Conservation (phyloP, 495 filamentous ascomycete genomes). For the Penicillium arizonense region DNA sequence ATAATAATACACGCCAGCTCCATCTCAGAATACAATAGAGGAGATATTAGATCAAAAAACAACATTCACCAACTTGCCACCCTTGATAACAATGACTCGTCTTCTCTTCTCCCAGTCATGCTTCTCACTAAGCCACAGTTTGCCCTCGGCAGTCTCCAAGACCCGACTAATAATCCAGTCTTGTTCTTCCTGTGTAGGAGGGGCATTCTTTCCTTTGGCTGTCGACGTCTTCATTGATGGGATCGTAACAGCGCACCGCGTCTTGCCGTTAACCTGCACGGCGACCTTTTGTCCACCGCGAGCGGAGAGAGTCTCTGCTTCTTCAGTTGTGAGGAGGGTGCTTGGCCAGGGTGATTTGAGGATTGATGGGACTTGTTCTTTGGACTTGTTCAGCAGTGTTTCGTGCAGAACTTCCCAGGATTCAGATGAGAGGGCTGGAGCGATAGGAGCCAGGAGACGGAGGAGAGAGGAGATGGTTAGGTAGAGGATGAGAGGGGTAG, state of each 20-base stretch:
- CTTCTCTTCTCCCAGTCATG: slow-evolving; percentile 47
- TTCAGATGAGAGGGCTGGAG: slow-evolving; percentile 76
- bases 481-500: slow-evolving; percentile 33
- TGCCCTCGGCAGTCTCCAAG: slow-evolving; percentile 44
- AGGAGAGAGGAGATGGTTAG: slow-evolving; percentile 52
- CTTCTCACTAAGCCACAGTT: slow-evolving; percentile 44
- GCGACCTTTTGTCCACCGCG: slow-evolving; percentile 51
- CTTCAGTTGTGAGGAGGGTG: slow-evolving; percentile 33
- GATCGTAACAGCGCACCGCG: slow-evolving; percentile 64
- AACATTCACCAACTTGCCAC: slow-evolving; percentile 49
- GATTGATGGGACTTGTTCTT: slow-evolving; percentile 31
- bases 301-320: slow-evolving; percentile 47
- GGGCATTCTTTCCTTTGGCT: slow-evolving; percentile 11
- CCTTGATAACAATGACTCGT: slow-evolving; percentile 46
- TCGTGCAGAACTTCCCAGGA: slow-evolving; percentile 65
- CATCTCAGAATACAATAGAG: neutral
- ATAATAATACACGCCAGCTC: neutral
- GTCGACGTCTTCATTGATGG: slow-evolving; percentile 25
- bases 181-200: slow-evolving; percentile 31
- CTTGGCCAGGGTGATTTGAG: slow-evolving; percentile 55
- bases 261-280: slow-evolving; percentile 75
- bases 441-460: slow-evolving; percentile 71
- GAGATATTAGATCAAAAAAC: slow-evolving; percentile 32
- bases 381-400: neutral
- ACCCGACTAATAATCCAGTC: slow-evolving; percentile 58